These are phyloP conservation scores for Cryptococcus sp. DNA, from an alignment of 1,284 basidiomycete genomes.

Conservation along the genomic window DNA sequence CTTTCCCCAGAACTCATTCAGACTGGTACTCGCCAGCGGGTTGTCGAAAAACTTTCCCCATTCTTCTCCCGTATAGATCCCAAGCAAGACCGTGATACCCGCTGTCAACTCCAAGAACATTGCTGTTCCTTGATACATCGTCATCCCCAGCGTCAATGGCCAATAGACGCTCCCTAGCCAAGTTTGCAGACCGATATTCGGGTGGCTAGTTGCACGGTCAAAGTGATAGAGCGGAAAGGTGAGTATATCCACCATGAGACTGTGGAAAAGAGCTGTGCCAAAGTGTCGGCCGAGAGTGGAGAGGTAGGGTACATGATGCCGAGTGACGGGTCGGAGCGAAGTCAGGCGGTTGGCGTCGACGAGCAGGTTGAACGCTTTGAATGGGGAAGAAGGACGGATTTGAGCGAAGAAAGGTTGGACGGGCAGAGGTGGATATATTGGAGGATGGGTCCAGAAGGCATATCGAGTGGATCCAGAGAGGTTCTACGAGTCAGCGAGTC, in stretches of 20 bases:
- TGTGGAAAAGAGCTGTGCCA: background rate
- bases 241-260: background rate
- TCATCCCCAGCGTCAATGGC: background rate
- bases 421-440: background rate
- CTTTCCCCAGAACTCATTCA: slow-evolving; percentile 4
- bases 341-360: background rate
- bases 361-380: background rate
- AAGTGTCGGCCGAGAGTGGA: background rate
- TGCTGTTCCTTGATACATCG: slow-evolving; percentile 2
- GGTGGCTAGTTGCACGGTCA: background rate
- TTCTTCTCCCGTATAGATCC: slow-evolving; percentile 4
- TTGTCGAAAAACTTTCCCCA: background rate
- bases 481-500: background rate
- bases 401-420: background rate
- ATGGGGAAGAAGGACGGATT: background rate
- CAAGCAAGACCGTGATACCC: background rate
- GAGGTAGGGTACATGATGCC: background rate
- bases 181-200: background rate
- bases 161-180: background rate
- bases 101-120: background rate
- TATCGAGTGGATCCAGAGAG: background rate
- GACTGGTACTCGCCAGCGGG: slow-evolving; percentile 1
- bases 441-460: background rate
- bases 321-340: background rate
- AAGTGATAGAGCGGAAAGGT: background rate